Percentiles rank a stretch among this genome's conserved stretches.
Evolutionary conservation across 2,329 filamentous ascomycete genomes (phyloP).

Genomic region (Epicoccum sorghinum): DNA sequence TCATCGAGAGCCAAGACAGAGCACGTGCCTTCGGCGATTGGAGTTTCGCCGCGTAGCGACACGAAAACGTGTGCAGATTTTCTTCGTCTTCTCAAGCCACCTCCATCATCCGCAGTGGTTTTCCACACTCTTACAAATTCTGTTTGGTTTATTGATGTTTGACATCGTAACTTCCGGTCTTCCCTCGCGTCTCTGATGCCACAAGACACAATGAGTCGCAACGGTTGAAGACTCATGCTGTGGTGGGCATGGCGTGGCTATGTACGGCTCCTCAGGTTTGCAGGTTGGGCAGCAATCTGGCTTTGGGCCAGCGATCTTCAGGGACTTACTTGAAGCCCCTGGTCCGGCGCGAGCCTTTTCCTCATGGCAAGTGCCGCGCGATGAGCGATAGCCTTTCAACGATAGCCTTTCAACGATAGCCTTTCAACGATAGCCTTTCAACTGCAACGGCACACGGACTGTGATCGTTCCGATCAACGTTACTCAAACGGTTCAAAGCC

Average conservation of each 20-base stretch:
- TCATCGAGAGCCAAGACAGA: slow-evolving; percentile 17
- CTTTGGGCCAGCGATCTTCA: slow-evolving; percentile 12
- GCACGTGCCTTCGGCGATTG: slow-evolving; percentile 1
- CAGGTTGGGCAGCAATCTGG: slow-evolving; percentile 32
- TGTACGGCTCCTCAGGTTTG: slow-evolving; percentile 18
- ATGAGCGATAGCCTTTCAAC: slow-evolving; percentile 2
- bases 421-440: not conserved
- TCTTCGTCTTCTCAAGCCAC: slow-evolving; percentile 8
- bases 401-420: not conserved
- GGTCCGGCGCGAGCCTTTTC: slow-evolving; percentile 24
- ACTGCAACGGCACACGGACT: not conserved
- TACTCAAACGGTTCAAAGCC: not conserved
- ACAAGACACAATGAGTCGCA: not conserved
- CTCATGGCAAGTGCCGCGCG: slow-evolving; percentile 5
- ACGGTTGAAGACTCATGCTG: not conserved
- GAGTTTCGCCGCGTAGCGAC: slow-evolving; percentile 10
- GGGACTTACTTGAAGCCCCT: slow-evolving; percentile 5
- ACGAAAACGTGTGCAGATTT: slow-evolving; percentile 6
- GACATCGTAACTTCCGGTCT: not conserved
- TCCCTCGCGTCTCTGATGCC: not conserved
- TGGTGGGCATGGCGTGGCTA: not conserved
- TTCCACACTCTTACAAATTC: not conserved
- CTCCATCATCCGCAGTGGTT: slow-evolving; percentile 12
- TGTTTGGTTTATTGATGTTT: not conserved
- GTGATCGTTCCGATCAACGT: slow-evolving; percentile 4